Conservation (phyloP, 2,329 filamentous ascomycete genomes). For the Zasmidium angulare region DNA sequence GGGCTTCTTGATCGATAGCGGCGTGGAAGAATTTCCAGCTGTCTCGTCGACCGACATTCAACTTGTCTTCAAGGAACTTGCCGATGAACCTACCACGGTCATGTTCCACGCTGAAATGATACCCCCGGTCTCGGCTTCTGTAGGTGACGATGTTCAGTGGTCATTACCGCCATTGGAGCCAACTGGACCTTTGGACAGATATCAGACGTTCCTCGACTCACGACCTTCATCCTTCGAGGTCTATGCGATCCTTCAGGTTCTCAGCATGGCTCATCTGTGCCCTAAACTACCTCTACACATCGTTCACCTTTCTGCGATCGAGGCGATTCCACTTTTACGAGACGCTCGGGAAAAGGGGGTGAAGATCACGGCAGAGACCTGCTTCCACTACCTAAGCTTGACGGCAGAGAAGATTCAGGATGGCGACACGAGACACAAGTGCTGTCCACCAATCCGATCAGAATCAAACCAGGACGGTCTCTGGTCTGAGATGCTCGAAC, state of each 20-base stretch:
- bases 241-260: constrained; percentile 82
- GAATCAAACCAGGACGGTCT: constrained; percentile 79
- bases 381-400: constrained; percentile 89
- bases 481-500: constrained; percentile 72
- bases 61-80: constrained; percentile 76
- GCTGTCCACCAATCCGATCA: constrained; percentile 86
- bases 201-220: constrained; percentile 88
- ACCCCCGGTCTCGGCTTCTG: constrained; percentile 77
- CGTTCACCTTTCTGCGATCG: constrained; percentile 85
- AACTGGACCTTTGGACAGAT: constrained; percentile 70
- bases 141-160: constrained; percentile 72
- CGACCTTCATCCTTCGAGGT: constrained; percentile 88
- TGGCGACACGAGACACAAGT: constrained; percentile 91
- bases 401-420: constrained; percentile 77
- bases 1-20: constrained; percentile 94
- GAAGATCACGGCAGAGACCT: constrained; percentile 90
- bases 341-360: constrained; percentile 70
- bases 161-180: constrained; percentile 68
- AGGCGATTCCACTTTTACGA: constrained; percentile 79
- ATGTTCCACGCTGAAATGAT: constrained; percentile 99
- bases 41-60: constrained; percentile 78
- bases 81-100: constrained; percentile 79
- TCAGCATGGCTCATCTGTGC: constrained; percentile 76
- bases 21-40: constrained; percentile 93
- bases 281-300: constrained; percentile 86